These are phyloP conservation scores for Haplosporangium sp. DNA, from an alignment of 371 early-diverging fungal species.

Conservation along the genomic window DNA sequence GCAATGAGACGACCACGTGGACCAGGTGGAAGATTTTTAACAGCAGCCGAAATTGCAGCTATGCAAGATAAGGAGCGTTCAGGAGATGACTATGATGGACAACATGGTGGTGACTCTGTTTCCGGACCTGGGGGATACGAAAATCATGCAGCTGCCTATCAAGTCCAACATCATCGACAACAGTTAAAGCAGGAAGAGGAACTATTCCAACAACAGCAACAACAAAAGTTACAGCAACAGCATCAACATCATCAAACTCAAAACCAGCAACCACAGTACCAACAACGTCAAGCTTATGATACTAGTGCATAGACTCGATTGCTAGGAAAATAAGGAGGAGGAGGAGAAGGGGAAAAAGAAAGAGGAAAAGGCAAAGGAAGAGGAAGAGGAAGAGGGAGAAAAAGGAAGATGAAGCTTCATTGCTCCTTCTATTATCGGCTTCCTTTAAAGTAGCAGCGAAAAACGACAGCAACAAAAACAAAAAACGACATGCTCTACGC, in stretches of 20 bases:
- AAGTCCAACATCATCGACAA: slow-evolving; percentile 33
- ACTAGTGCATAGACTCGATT: neutral
- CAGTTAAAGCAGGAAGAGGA: slow-evolving; percentile 38
- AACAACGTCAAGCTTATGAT: slow-evolving; percentile 13
- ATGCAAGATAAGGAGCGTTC: slow-evolving; percentile 32
- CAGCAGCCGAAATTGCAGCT: slow-evolving; percentile 67
- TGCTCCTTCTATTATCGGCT: neutral
- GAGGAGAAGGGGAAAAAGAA: too few relatives aligned
- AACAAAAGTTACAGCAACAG: slow-evolving; percentile 15
- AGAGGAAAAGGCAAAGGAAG: too few relatives aligned
- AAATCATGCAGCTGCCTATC: slow-evolving; percentile 13
- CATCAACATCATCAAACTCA: slow-evolving; percentile 16
- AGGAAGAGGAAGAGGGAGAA: too few relatives aligned
- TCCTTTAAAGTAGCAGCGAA: neutral
- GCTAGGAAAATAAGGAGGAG: too few relatives aligned
- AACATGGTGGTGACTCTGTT: neutral
- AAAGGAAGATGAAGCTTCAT: too few relatives aligned
- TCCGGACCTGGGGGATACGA: neutral
- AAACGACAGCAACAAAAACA: neutral
- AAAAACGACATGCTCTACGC: neutral
- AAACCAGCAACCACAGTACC: slow-evolving; percentile 18
- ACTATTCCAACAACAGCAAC: slow-evolving; percentile 43
- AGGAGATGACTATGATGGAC: slow-evolving; percentile 10
- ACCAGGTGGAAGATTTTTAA: slow-evolving; percentile 87
- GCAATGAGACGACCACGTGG: slow-evolving; percentile 96